Evolutionary conservation across 805 yeast genomes (phyloP).

Genomic region (Brettanomyces nanus): DNA sequence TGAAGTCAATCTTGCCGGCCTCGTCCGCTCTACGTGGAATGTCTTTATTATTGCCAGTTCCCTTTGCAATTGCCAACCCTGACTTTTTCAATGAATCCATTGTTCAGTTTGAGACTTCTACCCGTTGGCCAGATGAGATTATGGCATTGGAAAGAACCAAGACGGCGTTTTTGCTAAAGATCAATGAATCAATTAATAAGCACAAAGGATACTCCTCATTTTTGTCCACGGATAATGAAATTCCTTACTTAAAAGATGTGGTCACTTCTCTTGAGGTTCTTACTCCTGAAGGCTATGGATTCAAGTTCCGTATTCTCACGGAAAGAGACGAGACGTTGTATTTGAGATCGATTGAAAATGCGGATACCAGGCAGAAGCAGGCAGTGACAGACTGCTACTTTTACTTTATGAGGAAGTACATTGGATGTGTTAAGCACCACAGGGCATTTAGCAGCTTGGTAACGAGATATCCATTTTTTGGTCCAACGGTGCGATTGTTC

Average conservation of each 20-base stretch:
- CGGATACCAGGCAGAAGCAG: slow-evolving; percentile 50
- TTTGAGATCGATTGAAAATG: slow-evolving; percentile 60
- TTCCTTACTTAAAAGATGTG: slow-evolving; percentile 53
- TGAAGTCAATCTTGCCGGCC: slow-evolving; percentile 66
- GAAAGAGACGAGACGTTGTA: slow-evolving; percentile 79
- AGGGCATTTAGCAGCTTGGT: slow-evolving; percentile 67
- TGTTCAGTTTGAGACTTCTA: slow-evolving; percentile 80
- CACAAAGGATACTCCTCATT: slow-evolving; percentile 44
- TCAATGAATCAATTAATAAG: slow-evolving; percentile 38
- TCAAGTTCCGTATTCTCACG: slow-evolving; percentile 64
- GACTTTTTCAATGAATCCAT: slow-evolving; percentile 76
- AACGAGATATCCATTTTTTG: slow-evolving; percentile 61
- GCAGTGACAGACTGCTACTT: slow-evolving; percentile 54
- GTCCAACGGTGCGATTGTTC: slow-evolving; percentile 76
- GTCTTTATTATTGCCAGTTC: slow-evolving; percentile 71
- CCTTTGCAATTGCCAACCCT: slow-evolving; percentile 66
- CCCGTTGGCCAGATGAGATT: slow-evolving; percentile 94
- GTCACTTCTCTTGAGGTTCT: slow-evolving; percentile 54
- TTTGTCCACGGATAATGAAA: slow-evolving; percentile 56
- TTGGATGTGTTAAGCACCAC: slow-evolving; percentile 70
- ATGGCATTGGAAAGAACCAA: slow-evolving; percentile 81
- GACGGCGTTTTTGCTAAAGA: slow-evolving; percentile 76
- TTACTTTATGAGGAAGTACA: slow-evolving; percentile 56
- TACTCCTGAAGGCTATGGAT: slow-evolving; percentile 88
- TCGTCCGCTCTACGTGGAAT: slow-evolving; percentile 72